phyloP scores from a whole-genome alignment of 2,329 filamentous ascomycete species.

The Cercospora sp. region DNA sequence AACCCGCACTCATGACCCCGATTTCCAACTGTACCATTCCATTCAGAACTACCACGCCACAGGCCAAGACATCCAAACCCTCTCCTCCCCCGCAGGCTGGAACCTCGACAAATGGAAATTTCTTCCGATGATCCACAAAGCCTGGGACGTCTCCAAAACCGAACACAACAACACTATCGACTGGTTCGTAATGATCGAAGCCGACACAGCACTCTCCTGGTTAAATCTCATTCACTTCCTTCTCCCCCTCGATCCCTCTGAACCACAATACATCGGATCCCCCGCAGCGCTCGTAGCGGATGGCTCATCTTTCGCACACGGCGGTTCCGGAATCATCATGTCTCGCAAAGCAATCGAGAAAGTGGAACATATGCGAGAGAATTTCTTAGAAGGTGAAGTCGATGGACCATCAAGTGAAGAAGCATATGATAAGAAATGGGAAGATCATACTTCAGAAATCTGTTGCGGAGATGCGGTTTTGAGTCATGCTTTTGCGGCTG shows the following conservation, averaged over 20 bases:
- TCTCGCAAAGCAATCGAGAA: slow-evolving; percentile 27
- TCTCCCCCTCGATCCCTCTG: slow-evolving; percentile 45
- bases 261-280: slow-evolving; percentile 52
- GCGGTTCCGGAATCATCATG: slow-evolving; percentile 32
- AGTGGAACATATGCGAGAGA: slow-evolving; percentile 8
- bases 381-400: slow-evolving; percentile 4
- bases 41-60: slow-evolving; percentile 34
- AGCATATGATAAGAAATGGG: slow-evolving; percentile 29
- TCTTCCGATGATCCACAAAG: slow-evolving; percentile 55
- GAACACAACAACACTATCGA: slow-evolving; percentile 36
- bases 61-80: slow-evolving; percentile 34
- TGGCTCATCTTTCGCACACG: slow-evolving; percentile 26
- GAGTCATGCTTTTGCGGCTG: slow-evolving; percentile 31
- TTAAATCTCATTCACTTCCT: slow-evolving; percentile 49
- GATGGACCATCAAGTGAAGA: background rate
- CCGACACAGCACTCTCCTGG: slow-evolving; percentile 51
- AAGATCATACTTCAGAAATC: slow-evolving; percentile 22
- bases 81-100: slow-evolving; percentile 48
- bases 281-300: slow-evolving; percentile 47
- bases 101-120: slow-evolving; percentile 60
- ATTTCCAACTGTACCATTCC: slow-evolving; percentile 39
- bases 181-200: slow-evolving; percentile 57
- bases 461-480: slow-evolving; percentile 33
- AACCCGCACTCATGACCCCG: slow-evolving; percentile 33
- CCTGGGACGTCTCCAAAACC: slow-evolving; percentile 48